Base-by-base conservation (phyloP, 768 basidiomycete genomes). In the Udeniomyces megalosporus region DNA sequence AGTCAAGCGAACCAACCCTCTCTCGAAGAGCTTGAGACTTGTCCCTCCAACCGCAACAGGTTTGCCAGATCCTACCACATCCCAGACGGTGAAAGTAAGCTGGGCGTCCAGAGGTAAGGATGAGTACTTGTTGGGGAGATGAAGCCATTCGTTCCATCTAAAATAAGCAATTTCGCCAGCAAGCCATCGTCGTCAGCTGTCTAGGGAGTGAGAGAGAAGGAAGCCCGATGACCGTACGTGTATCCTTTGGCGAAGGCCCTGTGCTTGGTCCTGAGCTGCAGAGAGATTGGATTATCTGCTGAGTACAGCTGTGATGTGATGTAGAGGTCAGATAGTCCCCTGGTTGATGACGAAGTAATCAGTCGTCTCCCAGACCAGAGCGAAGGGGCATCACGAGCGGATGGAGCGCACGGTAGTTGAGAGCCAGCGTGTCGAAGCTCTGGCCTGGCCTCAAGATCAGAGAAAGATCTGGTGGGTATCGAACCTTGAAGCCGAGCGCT, bases 111-210 rank as follows among this genome's bases (percentile, higher is more conserved):
- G 74, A 0, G 90, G 89, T n/a, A 99, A 77, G 70, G 95, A 91
- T 65, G 90, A 89, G 67, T 93, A 95, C 31, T 84, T 83, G 70
- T 95, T 87, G 0, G 93, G 93, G 12, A 97, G 76, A 0, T 85
- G 84, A 45, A 99, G 82, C 81, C 85, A 86, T 77, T 97, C 90
- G 70, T 96, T 96, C 93, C 93, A 99, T 31, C 86, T 89, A 67
- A 61, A 15, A 34, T 34, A 24, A 26, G 53, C n/a, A 56, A 29
- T 38, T 46, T 1, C 22, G 8, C 14, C n/a, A 5, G 29, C 14
- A 22, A 34, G 15, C 61, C 53, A 53, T 45, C 14, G 34, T 15
- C 11, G 32, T 20, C 7, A 35, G 34, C 1, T 15, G 26, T 15
- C 17, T 51, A n/a, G 4, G 29, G 17, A 20, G 14, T 47, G 45